phyloP scores from a whole-genome alignment of 2,329 filamentous ascomycete genomes.

The Aplosporella prunicola region DNA sequence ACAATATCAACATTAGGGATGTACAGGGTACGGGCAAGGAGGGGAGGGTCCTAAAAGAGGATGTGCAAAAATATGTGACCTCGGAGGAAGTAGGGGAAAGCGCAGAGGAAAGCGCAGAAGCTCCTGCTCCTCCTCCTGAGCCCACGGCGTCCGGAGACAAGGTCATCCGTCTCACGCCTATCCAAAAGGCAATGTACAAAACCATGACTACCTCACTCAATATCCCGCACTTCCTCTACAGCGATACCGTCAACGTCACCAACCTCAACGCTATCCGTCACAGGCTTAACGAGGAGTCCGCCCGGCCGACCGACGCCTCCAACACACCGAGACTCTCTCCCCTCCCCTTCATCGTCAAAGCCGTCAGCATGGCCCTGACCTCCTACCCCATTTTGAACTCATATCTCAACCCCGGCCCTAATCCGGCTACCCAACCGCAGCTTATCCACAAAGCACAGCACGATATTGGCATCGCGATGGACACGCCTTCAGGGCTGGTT shows the following conservation, averaged over 20 bases:
- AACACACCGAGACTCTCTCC: constrained; percentile 55
- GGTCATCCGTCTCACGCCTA: constrained; percentile 58
- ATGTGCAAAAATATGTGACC: constrained; percentile 67
- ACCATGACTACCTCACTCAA: constrained; percentile 84
- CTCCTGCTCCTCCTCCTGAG: constrained; percentile 22
- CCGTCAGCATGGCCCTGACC: constrained; percentile 73
- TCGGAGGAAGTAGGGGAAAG: no score
- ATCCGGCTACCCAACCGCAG: constrained; percentile 53
- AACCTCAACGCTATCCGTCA: constrained; percentile 61
- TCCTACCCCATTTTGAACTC: constrained; percentile 83
- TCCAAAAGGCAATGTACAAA: constrained; percentile 94
- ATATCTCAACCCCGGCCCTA: constrained; percentile 56
- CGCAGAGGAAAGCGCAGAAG: constrained; percentile 37
- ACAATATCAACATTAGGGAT: constrained; percentile 66
- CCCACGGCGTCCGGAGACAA: constrained; percentile 49
- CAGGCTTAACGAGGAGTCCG: constrained; percentile 56
- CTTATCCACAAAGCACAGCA: constrained; percentile 74
- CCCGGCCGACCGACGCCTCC: constrained; percentile 22
- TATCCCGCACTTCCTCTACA: constrained; percentile 94
- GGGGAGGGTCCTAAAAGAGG: constrained; percentile 85
- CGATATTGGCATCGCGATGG: constrained; percentile 94
- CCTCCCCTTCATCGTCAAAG: constrained; percentile 92
- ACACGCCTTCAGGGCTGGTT: constrained; percentile 77
- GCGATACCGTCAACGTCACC: constrained; percentile 79
- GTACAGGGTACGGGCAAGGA: constrained; percentile 81